These are phyloP conservation scores for Circinella minor DNA, from an alignment of 371 early-diverging fungal genomes.

Conservation along the genomic window DNA sequence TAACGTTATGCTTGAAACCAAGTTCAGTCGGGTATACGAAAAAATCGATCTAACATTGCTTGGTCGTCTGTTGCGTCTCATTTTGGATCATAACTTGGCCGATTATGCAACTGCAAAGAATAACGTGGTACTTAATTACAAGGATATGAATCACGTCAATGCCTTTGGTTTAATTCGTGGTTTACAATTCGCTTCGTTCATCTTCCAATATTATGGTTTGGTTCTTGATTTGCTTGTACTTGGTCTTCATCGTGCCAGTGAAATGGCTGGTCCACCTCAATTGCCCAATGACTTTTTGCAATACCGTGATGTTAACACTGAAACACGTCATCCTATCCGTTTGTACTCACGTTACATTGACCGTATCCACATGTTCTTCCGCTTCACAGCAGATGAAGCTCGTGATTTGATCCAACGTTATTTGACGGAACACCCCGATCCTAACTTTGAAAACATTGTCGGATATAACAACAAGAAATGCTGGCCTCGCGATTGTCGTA, in stretches of 20 bases:
- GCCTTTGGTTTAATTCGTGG: constrained; percentile 97
- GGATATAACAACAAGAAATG: constrained; percentile 97
- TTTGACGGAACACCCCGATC: constrained; percentile 97
- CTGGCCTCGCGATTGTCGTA: constrained; percentile 99
- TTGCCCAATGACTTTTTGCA: constrained; percentile 97
- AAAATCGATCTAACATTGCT: constrained; percentile 98
- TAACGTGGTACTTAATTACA: constrained; percentile 96
- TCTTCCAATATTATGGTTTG: constrained; percentile 98
- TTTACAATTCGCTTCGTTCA: constrained; percentile 97
- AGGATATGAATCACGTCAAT: constrained; percentile 99
- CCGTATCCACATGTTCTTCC: constrained; percentile 91
- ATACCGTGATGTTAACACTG: constrained; percentile 91
- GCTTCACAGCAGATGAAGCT: constrained; percentile 93
- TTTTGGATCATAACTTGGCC: constrained; percentile 98
- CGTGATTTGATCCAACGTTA: constrained; percentile 96
- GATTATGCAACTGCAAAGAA: constrained; percentile 99
- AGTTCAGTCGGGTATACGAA: constrained; percentile 90
- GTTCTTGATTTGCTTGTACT: constrained; percentile 96
- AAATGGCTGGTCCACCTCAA: constrained; percentile 96
- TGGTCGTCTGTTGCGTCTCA: constrained; percentile 92
- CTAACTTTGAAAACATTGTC: constrained; percentile 98
- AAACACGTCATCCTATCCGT: constrained; percentile 96
- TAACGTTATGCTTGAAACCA: constrained; percentile 95
- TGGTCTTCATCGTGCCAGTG: constrained; percentile 93
- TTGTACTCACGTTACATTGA: constrained; percentile 96